Evolutionary conservation across 768 basidiomycete genomes (phyloP), one percentile per base, ranked within the genome.

Genomic region (Suillus discolor): DNA sequence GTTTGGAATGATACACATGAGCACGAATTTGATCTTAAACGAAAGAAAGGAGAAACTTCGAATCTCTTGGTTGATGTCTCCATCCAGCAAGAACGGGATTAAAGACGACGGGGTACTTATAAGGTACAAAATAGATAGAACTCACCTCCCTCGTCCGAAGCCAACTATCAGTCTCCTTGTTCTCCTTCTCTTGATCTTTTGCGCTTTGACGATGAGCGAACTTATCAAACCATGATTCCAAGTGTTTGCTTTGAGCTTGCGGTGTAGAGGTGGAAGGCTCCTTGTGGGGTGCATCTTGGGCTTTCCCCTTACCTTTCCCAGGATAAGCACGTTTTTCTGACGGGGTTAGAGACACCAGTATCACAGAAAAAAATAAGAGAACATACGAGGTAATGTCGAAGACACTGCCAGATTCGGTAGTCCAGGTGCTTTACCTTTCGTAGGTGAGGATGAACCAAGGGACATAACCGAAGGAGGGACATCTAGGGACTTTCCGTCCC

Each of bases 131-230:
- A 41, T 23, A 12, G 8, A 59, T 11, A 13, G n/a, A 28, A 60
- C 59, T 60, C 18, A 60, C 59, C 41, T 60, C 59, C 15, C 39
- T 60, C 39, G 59, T 28, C 3, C 25, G 25, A 60, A 28, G 25
- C 59, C 59, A 60, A 28, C 59, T 42, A 18, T 42, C 41, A 6
- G 4, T 28, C 25, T 60, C 39, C 6, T 60, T 42, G 1, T 25
- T 28, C 18, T 42, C 39, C 2, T 42, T 60, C 41, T 20, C 25
- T 18, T 11, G 23, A 28, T 18, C 59, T 31, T 60, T 60, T 9
- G 41, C 9, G 6, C 25, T 20, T 12, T 12, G 39, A 12, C 41
- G 59, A 42, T 20, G 39, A 9, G 25, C 13, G 25, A 60, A 20
- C 41, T 42, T 60, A 18, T 60, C 8, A 6, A 28, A 39, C 59